Conservation (phyloP, 495 filamentous ascomycete genomes). For the Lindgomyces ingoldianus region DNA sequence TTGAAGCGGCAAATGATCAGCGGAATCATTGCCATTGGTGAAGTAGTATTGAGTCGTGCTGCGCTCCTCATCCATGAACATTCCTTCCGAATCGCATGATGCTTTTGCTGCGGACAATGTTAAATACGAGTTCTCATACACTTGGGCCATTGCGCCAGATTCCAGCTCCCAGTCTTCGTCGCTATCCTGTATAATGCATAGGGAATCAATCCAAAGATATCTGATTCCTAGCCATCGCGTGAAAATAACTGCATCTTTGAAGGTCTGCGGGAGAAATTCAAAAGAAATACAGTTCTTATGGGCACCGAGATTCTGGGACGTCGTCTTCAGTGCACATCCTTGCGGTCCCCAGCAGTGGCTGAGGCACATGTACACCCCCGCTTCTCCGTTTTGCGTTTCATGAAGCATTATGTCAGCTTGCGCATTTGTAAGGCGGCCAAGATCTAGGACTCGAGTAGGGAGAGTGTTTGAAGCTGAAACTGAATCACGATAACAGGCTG, state of each 20-base stretch:
- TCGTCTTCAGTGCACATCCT: slow-evolving; percentile 5
- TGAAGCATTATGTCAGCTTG: background rate
- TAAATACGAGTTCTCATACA: slow-evolving; percentile 9
- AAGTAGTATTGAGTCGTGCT: background rate
- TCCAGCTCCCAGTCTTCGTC: slow-evolving; percentile 15
- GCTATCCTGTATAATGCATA: slow-evolving; percentile 30
- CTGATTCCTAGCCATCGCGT: slow-evolving; percentile 9
- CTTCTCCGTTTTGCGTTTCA: background rate
- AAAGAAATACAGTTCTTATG: background rate
- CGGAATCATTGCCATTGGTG: no score
- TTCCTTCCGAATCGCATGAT: background rate
- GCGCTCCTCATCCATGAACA: background rate
- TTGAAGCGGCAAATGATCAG: no score
- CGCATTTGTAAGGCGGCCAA: background rate
- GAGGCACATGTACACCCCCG: slow-evolving; percentile 19
- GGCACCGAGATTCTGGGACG: background rate
- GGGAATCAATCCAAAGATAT: slow-evolving; percentile 34
- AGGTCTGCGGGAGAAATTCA: slow-evolving; percentile 10
- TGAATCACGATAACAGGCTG: background rate
- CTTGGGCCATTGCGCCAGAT: slow-evolving; percentile 3
- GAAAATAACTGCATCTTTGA: slow-evolving; percentile 26
- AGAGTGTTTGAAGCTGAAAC: background rate
- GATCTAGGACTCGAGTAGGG: slow-evolving; percentile 4
- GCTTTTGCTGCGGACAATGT: slow-evolving; percentile 10
- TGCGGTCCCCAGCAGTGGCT: slow-evolving; percentile 31